Base-by-base conservation (phyloP, 2,329 filamentous ascomycete species). In the Alternaria alternata region DNA sequence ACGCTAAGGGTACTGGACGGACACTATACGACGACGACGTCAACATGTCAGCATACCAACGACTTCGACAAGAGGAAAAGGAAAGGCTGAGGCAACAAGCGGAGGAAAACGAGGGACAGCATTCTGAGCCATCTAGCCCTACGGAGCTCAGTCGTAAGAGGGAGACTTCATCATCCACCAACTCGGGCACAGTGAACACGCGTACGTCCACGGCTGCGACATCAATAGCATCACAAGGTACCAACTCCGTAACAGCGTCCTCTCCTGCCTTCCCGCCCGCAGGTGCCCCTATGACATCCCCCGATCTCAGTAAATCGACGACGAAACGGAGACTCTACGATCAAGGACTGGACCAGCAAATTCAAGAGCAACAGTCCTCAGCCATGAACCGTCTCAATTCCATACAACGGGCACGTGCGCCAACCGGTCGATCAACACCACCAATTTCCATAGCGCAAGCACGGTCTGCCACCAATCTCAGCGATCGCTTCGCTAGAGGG, bases 21-120 rank as follows among this genome's bases (percentile, higher is more conserved):
- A 85, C 89, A 0, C 78, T 97, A 2, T 98, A 97, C 73, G 93
- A 96, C 26, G 89, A 95, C 67, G 95, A 99, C 77, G 87, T 97
- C 18, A 87, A 89, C 26, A 81, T 90, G 76, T 96, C 94, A 2
- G 86, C 91, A 8, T 97, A 97, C 72, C 93, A 96, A 71, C 91
- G 87, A 72, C 87, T 92, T 81, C 86, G 89, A 39, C 84, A 85
- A 61, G 80, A 84, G 56, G 79, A 83, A 62, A 81, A 76, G 24
- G 87, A 91, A 64, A 67, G 61, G 24, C 46, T 69, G 42, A 65
- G 60, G 44, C 59, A 59, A 18, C 68, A 75, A 42, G 64, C 64
- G 4, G 66, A 71, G 52, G 75, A 78, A 77, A 80, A 57, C 72
- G 81, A 81, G 54, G 75, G 70, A 12, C 64, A 62, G 30, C 73